Evolutionary conservation across 2,329 filamentous ascomycete genomes (phyloP), one percentile per base, ranked within the genome.

Genomic region (Pleurostoma richardsiae): DNA sequence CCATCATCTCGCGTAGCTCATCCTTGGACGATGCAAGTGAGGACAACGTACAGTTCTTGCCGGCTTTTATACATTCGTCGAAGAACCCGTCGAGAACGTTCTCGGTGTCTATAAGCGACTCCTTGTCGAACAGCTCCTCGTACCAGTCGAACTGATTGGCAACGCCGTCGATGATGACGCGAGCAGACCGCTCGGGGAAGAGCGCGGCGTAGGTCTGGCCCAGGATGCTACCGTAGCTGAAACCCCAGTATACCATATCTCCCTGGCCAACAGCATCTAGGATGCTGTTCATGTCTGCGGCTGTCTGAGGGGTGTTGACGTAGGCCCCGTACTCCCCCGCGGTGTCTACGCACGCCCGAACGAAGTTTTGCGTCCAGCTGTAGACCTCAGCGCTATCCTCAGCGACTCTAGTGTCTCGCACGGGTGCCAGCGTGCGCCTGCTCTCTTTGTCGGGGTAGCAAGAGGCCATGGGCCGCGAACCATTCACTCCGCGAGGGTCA

Each of bases 231-330:
- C 67, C 66, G 47, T 70, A 68, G 45, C 64, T 69, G 48, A 69
- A 66, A 2, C 67, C 68, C 65, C 64, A 70, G 49, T 69, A 71
- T 30, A 60, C 54, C 62, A 71, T 59, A 8, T 63, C 58, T 27
- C 53, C 19, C 49, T 70, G 66, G 1, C 67, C 66, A 6, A 71
- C 51, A 0, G 65, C 71, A 43, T 74, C 68, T 1, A 76, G 57
- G 29, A 76, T 74, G 10, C 59, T 67, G 51, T 74, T 73, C 71
- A 77, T 76, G 49, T 77, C 74, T 30, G 73, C 70, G 7, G 71
- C 74, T 1, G 71, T 72, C 54, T 76, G 72, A 0, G 72, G 72
- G 0, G 73, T 76, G 47, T 76, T 74, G 48, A 75, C 58, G 49
- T 75, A 74, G 6, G 51, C 52, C 3, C 65, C 69, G 49, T 73